Percentiles rank a stretch among this genome's conserved stretches.
Conservation (phyloP, 2,329 filamentous ascomycete genomes). For the Periconia macrospinosa region DNA sequence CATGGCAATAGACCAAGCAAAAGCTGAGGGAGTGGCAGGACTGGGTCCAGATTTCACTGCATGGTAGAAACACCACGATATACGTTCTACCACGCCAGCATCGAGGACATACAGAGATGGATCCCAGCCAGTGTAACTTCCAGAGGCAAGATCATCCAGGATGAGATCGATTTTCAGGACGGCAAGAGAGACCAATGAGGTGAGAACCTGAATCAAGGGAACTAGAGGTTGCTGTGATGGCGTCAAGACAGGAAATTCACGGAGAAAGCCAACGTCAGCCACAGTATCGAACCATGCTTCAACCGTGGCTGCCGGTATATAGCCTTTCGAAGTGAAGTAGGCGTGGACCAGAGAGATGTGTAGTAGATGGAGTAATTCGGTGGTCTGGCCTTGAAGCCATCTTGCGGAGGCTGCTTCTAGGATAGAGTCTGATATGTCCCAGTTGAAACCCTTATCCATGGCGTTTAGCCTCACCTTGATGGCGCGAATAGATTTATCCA, state of each 20-base stretch:
- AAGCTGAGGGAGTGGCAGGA: constrained; percentile 71
- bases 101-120: constrained; percentile 68
- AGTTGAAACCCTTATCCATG: constrained; percentile 47
- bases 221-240: constrained; percentile 51
- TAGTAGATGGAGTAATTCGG: constrained; percentile 73
- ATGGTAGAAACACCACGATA: constrained; percentile 71
- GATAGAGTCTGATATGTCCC: constrained; percentile 52
- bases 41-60: constrained; percentile 57
- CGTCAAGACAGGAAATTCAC: constrained; percentile 58
- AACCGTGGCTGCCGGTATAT: constrained; percentile 32
- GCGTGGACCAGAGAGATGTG: constrained; percentile 73
- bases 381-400: constrained; percentile 66
- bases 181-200: constrained; percentile 69
- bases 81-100: constrained; percentile 67
- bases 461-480: constrained; percentile 52
- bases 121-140: constrained; percentile 29
- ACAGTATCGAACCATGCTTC: constrained; percentile 38
- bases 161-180: constrained; percentile 70
- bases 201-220: constrained; percentile 68
- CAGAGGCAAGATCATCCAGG: constrained; percentile 50
- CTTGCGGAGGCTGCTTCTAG: constrained; percentile 61
- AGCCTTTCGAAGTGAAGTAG: constrained; percentile 51
- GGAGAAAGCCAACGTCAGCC: constrained; percentile 60
- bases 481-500: constrained; percentile 51
- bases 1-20: constrained; percentile 76